Percentiles rank a stretch among this genome's conserved stretches.
These are phyloP conservation scores for Letharia columbiana DNA, from an alignment of 495 filamentous ascomycete species.

Conservation along the genomic window DNA sequence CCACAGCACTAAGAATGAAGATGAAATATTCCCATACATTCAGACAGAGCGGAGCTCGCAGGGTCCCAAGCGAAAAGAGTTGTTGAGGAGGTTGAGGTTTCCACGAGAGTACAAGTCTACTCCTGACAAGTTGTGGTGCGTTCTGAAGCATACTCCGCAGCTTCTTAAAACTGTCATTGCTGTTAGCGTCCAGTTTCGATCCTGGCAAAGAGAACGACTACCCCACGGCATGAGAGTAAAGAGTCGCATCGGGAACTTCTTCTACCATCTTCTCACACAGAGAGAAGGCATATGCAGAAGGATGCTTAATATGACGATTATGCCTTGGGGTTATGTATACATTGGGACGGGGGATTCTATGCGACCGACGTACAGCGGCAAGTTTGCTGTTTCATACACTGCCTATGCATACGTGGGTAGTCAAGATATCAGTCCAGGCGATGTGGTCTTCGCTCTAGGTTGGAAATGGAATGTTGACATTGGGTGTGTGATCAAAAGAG, in stretches of 20 bases:
- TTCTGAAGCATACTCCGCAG: background rate
- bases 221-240: background rate
- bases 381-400: background rate
- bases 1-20: background rate
- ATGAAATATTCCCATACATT: background rate
- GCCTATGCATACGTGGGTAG: background rate
- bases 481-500: background rate
- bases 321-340: background rate
- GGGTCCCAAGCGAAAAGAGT: background rate
- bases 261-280: background rate
- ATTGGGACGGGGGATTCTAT: background rate
- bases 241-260: background rate
- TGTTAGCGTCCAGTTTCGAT: background rate
- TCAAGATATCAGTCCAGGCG: background rate
- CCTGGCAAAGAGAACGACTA: background rate
- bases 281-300: too few relatives aligned
- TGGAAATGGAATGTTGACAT: background rate
- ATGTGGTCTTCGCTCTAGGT: background rate
- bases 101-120: background rate
- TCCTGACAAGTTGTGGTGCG: background rate
- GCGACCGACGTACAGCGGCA: background rate
- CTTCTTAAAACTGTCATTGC: background rate
- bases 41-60: background rate
- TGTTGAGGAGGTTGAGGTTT: background rate
- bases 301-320: background rate